Base-by-base conservation (phyloP, 192 early-diverging fungal species). In the Gryganskiella cystojenkinii region DNA sequence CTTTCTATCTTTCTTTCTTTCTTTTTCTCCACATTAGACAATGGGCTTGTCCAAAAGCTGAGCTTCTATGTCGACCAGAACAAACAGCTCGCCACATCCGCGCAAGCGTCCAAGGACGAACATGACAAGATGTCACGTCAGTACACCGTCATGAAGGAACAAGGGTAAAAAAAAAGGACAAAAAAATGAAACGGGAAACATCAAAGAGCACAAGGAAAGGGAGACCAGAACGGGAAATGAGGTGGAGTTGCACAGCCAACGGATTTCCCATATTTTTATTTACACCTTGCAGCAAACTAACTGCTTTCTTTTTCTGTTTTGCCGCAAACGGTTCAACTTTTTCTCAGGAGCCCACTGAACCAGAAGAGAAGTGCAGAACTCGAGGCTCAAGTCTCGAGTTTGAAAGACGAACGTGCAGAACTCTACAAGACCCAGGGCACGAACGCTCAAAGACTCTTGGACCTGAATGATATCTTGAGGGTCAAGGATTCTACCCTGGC, bases 361-460 rank as follows among this genome's bases (percentile, higher is more conserved):
- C 89, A 91, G 70, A 88, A 94, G 72, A 81, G 83, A 61, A 89
- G 89, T 28, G 76, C 82, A 24, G 92, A 94, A 53, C 86, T 96
- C 25, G 94, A 96, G 76, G 81, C 84, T 43, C 87, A 95, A 64
- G 70, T 96, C 3, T 71, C 82, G n/a, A 70, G 78, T 27, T 82
- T 98, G 22, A 94, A 97, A 74, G 89, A 95, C 46, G 97, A 99
- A 78, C 91, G 90, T 17, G 85, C 89, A 19, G 91, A 95, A 61
- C 84, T 96, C 70, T 99, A 97, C 85, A 93, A 93, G 69, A 90
- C 90, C 19, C 94, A 97, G 65, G 92, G 92, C 30, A 86, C 86
- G n/a, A 96, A 97, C 81, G 94, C 95, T n/a, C 96, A 97, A 69
- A 79, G 94, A 50, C 67, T 99, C 34, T 78, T 99, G 44, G 90